Evolutionary conservation across 2,329 filamentous ascomycete genomes (phyloP).

Genomic region (Beauveria asiatica): DNA sequence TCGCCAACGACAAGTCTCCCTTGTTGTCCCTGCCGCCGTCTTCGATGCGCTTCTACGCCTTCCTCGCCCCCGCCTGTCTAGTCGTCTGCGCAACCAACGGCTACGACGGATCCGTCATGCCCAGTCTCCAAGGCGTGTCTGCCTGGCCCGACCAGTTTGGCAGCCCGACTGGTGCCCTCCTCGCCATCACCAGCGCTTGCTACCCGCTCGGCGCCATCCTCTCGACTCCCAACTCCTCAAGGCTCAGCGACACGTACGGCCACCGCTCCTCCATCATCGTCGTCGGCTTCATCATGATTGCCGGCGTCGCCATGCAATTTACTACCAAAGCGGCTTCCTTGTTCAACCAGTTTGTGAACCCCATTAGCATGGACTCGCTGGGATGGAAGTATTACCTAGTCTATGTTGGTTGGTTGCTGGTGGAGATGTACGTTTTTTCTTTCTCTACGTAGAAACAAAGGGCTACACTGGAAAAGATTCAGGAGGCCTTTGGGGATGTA

Average conservation of each 20-base stretch:
- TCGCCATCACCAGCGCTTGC: not conserved
- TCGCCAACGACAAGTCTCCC: not conserved
- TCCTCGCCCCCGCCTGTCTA: not conserved
- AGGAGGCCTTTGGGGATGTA: not conserved
- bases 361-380: not conserved
- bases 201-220: too few species aligned
- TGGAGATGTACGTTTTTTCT: not conserved
- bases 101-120: not conserved
- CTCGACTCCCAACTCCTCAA: too few species aligned
- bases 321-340: too few species aligned
- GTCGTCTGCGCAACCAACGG: not conserved
- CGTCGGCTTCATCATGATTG: too few species aligned
- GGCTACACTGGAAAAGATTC: not conserved
- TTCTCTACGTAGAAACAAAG: not conserved
- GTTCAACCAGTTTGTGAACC: not conserved
- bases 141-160: not conserved
- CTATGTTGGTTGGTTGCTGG: not conserved
- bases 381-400: not conserved
- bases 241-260: too few species aligned
- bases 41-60: too few species aligned
- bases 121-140: not conserved
- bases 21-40: too few species aligned
- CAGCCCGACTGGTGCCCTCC: not conserved
- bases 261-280: too few species aligned
- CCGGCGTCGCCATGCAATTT: too few species aligned